Conservation (phyloP, 108 stramenopile species). For the Skeletonema potamos region DNA sequence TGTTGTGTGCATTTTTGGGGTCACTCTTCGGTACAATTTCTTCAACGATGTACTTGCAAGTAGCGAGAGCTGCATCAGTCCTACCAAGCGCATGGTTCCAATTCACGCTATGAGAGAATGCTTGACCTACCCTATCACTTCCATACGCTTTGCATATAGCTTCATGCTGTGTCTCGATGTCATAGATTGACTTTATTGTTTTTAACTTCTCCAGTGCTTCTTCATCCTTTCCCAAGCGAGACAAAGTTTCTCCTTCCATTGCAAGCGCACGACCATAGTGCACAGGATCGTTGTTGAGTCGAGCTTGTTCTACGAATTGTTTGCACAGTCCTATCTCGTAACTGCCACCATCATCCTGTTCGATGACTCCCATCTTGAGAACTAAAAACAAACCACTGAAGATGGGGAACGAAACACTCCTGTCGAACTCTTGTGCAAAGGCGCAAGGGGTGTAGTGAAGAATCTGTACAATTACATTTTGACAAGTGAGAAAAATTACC, state of each 20-base stretch:
- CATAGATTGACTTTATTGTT: conserved; percentile 46
- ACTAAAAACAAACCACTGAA: conserved; percentile 57
- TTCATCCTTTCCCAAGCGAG: conserved; percentile 48
- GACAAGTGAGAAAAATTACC: not conserved
- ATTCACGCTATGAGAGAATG: conserved; percentile 51
- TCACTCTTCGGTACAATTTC: conserved; percentile 64
- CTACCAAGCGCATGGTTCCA: conserved; percentile 48
- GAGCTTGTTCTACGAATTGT: conserved; percentile 57
- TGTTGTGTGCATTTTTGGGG: conserved; percentile 52
- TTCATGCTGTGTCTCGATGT: conserved; percentile 55
- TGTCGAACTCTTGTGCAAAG: conserved; percentile 33
- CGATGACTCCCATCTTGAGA: conserved; percentile 53
- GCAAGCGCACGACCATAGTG: conserved; percentile 64
- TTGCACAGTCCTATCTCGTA: conserved; percentile 52
- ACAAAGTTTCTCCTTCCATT: conserved; percentile 61
- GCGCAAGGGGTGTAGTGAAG: conserved; percentile 36
- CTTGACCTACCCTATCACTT: conserved; percentile 59
- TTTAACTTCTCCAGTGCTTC: conserved; percentile 49
- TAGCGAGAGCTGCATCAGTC: conserved; percentile 45
- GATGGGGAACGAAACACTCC: conserved; percentile 63
- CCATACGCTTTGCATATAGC: conserved; percentile 56
- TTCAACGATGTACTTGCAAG: conserved; percentile 50
- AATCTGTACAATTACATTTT: conserved; percentile 11
- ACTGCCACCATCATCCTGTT: conserved; percentile 41
- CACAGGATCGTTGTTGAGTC: conserved; percentile 53